Percentiles rank a stretch among this genome's conserved stretches.
Conservation (phyloP, 345 rosid species). For the Hibiscus trionum region DNA sequence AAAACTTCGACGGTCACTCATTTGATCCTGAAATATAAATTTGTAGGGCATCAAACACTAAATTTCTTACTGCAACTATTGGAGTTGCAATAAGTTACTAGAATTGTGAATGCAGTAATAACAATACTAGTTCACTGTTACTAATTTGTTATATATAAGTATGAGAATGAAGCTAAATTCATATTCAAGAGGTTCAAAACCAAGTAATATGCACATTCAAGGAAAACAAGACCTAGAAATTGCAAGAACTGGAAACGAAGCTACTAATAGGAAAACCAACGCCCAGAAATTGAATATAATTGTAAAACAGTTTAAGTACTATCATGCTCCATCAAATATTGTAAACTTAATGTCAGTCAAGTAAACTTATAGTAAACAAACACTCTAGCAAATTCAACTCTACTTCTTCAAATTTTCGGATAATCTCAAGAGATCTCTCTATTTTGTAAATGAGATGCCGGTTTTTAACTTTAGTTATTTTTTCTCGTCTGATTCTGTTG, state of each 20-base stretch:
- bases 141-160: background rate
- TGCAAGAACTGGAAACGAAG: background rate
- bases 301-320: background rate
- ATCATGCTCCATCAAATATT: background rate
- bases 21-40: slow-evolving; percentile 39
- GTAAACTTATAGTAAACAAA: background rate
- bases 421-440: background rate
- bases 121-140: background rate
- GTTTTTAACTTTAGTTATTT: background rate
- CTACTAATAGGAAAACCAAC: background rate
- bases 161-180: background rate
- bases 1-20: slow-evolving; percentile 51
- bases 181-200: slow-evolving; percentile 3
- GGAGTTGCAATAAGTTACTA: background rate
- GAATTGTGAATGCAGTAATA: background rate
- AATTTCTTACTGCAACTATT: background rate
- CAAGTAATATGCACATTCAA: background rate
- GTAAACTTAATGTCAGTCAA: background rate
- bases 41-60: slow-evolving; percentile 5
- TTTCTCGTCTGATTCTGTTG: background rate
- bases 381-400: background rate
- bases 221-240: background rate
- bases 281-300: background rate
- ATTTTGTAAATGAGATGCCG: background rate
- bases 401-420: background rate